A percentile compares a stretch with the other conserved stretches of the same genome.
Conservation (phyloP, 2,329 filamentous ascomycete species). For the Fusarium coffeatum region DNA sequence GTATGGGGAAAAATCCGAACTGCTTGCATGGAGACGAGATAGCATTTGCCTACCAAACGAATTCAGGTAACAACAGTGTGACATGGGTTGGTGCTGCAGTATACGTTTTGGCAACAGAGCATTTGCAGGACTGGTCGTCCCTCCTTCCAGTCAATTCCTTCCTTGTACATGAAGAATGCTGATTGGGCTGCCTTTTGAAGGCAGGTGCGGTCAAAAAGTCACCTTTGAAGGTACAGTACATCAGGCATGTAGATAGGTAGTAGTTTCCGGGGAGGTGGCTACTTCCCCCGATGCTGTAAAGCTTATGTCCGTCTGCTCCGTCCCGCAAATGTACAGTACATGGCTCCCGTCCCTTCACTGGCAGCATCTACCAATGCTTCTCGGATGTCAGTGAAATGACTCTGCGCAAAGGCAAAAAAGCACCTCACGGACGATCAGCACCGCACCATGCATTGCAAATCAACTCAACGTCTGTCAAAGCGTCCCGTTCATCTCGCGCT, state of each 20-base stretch:
- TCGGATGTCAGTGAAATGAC: not conserved
- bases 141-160: not conserved
- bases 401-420: not conserved
- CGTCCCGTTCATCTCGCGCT: conserved; percentile 22
- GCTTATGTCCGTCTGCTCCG: conserved; percentile 5
- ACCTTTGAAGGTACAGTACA: not conserved
- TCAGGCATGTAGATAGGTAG: not conserved
- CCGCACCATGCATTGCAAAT: conserved; percentile 20
- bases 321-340: not conserved
- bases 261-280: not conserved
- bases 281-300: not conserved
- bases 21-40: not conserved
- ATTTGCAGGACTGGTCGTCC: not conserved
- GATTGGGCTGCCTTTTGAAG: not conserved
- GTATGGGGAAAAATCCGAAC: not conserved
- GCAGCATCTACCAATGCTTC: conserved; percentile 7
- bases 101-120: not conserved
- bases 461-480: conserved; percentile 26
- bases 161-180: not conserved
- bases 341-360: not conserved
- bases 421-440: conserved; percentile 14
- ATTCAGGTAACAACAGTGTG: not conserved
- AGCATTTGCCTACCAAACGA: not conserved
- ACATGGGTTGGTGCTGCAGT: not conserved
- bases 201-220: conserved; percentile 6